Conservation (phyloP, 1,284 basidiomycete genomes). For the Ceratobasidium theobromae region DNA sequence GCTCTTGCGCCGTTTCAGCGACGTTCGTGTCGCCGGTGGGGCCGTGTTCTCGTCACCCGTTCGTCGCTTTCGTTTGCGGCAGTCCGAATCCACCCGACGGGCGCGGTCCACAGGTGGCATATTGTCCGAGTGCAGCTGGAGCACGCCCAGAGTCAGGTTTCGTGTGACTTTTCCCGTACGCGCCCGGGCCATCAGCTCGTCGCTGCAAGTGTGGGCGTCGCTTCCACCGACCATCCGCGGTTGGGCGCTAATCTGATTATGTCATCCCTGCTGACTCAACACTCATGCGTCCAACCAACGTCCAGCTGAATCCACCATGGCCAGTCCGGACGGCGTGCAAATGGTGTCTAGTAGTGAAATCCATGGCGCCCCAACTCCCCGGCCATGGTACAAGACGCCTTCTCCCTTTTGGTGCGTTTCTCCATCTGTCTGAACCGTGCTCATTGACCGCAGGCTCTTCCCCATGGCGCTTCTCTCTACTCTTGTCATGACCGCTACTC, state of each 20-base stretch:
- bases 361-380: no score
- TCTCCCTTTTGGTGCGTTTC: conserved; percentile 27
- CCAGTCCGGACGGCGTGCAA: no score
- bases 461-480: conserved; percentile 17
- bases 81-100: conserved; percentile 9
- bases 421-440: not conserved
- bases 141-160: not conserved
- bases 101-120: conserved; percentile 24
- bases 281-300: not conserved
- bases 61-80: conserved; percentile 22
- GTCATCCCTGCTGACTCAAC: not conserved
- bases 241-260: not conserved
- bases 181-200: not conserved
- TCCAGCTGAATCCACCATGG: no score
- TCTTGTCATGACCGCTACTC: conserved; percentile 24
- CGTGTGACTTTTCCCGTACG: not conserved
- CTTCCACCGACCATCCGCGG: not conserved
- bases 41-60: conserved; percentile 18
- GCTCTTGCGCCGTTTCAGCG: conserved; percentile 19
- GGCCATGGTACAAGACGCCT: conserved; percentile 28
- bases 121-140: no score
- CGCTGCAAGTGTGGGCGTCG: not conserved
- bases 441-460: conserved; percentile 24
- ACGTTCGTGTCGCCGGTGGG: not conserved
- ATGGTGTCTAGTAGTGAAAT: no score